These are phyloP conservation scores for Diaporthe eres DNA, from an alignment of 2,329 filamentous ascomycete genomes.

Conservation along the genomic window DNA sequence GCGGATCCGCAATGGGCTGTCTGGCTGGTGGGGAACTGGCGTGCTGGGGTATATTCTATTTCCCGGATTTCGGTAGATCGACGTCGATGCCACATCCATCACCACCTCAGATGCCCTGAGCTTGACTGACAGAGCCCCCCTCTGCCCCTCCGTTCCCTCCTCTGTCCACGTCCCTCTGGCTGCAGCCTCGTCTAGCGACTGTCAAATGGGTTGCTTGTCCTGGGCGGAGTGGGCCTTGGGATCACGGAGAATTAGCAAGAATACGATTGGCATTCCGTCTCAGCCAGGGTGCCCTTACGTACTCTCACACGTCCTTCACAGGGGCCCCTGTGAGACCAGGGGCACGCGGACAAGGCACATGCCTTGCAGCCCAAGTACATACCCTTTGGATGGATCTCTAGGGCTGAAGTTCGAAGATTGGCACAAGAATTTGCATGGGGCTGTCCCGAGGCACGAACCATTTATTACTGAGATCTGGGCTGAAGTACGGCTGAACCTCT, in stretches of 20 bases:
- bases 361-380: slow-evolving; percentile 5
- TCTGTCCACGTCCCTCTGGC: slow-evolving; percentile 1
- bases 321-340: slow-evolving; percentile 12
- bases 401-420: slow-evolving; percentile 17
- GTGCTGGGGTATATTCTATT: slow-evolving; percentile 5
- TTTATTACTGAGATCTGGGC: slow-evolving; percentile 13
- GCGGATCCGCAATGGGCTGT: slow-evolving; percentile 16
- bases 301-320: slow-evolving; percentile 22
- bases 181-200: slow-evolving; percentile 17
- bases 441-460: slow-evolving; percentile 10
- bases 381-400: slow-evolving; percentile 24
- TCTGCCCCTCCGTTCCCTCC: not conserved
- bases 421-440: slow-evolving; percentile 1
- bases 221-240: slow-evolving; percentile 15
- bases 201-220: slow-evolving; percentile 15
- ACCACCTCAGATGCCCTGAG: slow-evolving; percentile 15
- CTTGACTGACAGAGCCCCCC: slow-evolving; percentile 15
- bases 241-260: slow-evolving; percentile 20
- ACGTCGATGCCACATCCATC: slow-evolving; percentile 30
- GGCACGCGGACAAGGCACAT: not conserved
- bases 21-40: slow-evolving; percentile 17
- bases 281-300: slow-evolving; percentile 26
- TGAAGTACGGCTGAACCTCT: slow-evolving; percentile 26
- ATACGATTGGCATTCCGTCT: slow-evolving; percentile 35
- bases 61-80: slow-evolving; percentile 33